Conservation (phyloP, 2,329 filamentous ascomycete species). For the Verticillium klebahnii region DNA sequence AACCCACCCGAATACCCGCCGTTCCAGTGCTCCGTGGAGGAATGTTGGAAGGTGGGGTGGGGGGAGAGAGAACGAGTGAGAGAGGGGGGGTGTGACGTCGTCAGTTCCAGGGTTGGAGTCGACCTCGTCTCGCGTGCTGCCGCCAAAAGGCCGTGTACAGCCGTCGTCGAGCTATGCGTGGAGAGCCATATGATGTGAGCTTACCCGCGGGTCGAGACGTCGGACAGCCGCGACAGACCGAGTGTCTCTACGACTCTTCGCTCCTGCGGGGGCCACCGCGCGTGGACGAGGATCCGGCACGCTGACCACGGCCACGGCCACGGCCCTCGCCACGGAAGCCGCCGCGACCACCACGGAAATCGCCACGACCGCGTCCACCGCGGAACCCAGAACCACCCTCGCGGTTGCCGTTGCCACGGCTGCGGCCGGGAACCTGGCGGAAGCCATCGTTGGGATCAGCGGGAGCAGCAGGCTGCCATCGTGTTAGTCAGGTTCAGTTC, state of each 20-base stretch:
- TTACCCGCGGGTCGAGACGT: neutral
- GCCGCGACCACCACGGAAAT: constrained; percentile 44
- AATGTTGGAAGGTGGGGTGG: neutral
- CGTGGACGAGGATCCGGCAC: constrained; percentile 26
- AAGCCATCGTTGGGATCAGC: constrained; percentile 60
- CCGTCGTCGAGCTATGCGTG: constrained; percentile 24
- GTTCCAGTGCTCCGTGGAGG: neutral
- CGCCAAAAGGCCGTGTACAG: constrained; percentile 36
- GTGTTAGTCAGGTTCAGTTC: constrained; percentile 1
- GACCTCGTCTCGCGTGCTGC: constrained; percentile 17
- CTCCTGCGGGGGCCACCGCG: constrained; percentile 29
- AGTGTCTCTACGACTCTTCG: constrained; percentile 31
- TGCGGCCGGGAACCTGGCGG: constrained; percentile 62
- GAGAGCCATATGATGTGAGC: constrained; percentile 21
- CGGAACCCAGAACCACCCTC: constrained; percentile 38
- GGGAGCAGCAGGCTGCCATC: constrained; percentile 25
- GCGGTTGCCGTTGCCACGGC: constrained; percentile 49
- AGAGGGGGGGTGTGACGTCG: neutral
- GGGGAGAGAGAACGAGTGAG: neutral
- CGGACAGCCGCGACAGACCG: neutral
- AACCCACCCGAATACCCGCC: neutral
- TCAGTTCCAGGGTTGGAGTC: neutral
- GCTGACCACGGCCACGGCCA: constrained; percentile 31
- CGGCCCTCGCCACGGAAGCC: constrained; percentile 41
- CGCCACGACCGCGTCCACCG: constrained; percentile 40